Evolutionary conservation across 495 filamentous ascomycete species (phyloP).

Genomic region (Cryomyces minteri): DNA sequence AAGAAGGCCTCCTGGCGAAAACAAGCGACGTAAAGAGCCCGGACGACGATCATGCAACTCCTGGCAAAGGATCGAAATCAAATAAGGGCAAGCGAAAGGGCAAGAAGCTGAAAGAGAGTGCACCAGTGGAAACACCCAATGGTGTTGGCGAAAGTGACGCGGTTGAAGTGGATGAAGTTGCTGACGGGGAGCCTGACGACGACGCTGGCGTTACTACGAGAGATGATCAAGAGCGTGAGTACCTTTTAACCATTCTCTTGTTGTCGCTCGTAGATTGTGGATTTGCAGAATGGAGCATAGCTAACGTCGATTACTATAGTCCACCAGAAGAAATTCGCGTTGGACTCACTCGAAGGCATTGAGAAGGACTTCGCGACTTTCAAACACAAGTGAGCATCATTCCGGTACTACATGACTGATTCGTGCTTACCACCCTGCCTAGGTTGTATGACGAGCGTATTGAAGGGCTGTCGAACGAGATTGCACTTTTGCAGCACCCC

Average conservation of each 20-base stretch:
- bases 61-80: constrained; percentile 8
- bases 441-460: constrained; percentile 81
- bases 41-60: constrained; percentile 4
- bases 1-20: neutral
- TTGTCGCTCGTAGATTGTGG: neutral
- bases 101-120: constrained; percentile 9
- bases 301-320: constrained; percentile 28
- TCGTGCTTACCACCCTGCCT: neutral
- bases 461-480: constrained; percentile 61
- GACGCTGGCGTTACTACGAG: constrained; percentile 26
- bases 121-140: neutral
- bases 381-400: constrained; percentile 54
- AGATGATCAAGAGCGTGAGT: constrained; percentile 45
- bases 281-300: neutral
- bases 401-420: neutral
- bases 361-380: constrained; percentile 74
- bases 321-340: constrained; percentile 58
- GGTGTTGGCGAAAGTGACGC: neutral
- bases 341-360: constrained; percentile 57
- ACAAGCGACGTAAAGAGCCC: neutral
- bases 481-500: constrained; percentile 58
- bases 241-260: neutral
- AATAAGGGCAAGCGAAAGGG: constrained; percentile 17
- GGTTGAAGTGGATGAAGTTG: constrained; percentile 6
- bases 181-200: constrained; percentile 8